Evolutionary conservation across 345 rosid genomes (phyloP).

Genomic region (Citrus glauca): DNA sequence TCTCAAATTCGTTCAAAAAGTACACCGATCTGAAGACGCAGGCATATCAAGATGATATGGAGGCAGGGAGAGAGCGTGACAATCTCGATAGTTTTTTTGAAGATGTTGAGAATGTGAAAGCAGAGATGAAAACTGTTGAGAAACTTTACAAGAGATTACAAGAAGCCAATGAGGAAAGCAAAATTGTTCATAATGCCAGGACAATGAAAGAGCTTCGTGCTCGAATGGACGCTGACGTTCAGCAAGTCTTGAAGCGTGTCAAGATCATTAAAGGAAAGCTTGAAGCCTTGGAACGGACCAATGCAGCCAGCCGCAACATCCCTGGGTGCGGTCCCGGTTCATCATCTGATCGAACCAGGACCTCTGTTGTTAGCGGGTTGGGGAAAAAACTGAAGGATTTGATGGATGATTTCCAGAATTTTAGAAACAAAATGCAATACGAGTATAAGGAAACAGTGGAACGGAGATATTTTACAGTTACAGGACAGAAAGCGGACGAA

Average conservation of each 20-base stretch:
- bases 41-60: slow-evolving; percentile 52
- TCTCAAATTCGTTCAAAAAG: slow-evolving; percentile 75
- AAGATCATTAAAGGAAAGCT: slow-evolving; percentile 68
- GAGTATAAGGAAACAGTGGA: slow-evolving; percentile 80
- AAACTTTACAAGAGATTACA: slow-evolving; percentile 54
- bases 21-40: slow-evolving; percentile 67
- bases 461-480: slow-evolving; percentile 75
- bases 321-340: slow-evolving; percentile 86
- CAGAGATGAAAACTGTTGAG: slow-evolving; percentile 59
- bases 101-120: slow-evolving; percentile 70
- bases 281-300: slow-evolving; percentile 63
- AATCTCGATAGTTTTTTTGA: slow-evolving; percentile 76
- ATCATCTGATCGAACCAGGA: slow-evolving; percentile 74
- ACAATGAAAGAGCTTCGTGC: slow-evolving; percentile 55
- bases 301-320: slow-evolving; percentile 46
- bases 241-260: slow-evolving; percentile 59
- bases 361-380: slow-evolving; percentile 66
- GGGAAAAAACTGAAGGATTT: slow-evolving; percentile 71
- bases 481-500: slow-evolving; percentile 67
- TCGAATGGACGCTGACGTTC: slow-evolving; percentile 59
- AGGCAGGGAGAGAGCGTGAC: slow-evolving; percentile 54
- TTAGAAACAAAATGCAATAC: slow-evolving; percentile 47
- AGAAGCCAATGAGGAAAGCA: slow-evolving; percentile 78
- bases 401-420: slow-evolving; percentile 70
- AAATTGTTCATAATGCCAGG: slow-evolving; percentile 54